Evolutionary conservation across 176 grass and related monocot genomes (phyloP).

Genomic region (Lolium rigidum): DNA sequence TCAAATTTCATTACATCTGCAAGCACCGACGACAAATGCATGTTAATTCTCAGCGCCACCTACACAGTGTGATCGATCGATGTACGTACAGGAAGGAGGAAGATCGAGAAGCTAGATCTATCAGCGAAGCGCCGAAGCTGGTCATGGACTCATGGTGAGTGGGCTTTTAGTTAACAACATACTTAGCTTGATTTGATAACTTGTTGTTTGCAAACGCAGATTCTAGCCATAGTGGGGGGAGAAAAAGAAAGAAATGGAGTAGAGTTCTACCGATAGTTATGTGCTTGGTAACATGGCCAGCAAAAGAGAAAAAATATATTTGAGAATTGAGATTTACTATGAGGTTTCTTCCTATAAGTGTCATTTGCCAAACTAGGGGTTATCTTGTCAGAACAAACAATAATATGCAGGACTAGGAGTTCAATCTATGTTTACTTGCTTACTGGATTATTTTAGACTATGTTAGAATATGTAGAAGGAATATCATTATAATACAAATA

Average conservation of each 20-base stretch:
- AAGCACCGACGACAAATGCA: neutral
- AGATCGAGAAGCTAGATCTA: neutral
- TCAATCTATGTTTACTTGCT: neutral
- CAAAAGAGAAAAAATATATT: neutral
- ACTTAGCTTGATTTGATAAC: neutral
- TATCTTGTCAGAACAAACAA: neutral
- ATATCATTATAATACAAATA: neutral
- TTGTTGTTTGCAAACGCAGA: neutral
- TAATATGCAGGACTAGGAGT: neutral
- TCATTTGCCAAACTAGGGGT: neutral
- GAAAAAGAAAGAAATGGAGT: slow-evolving; percentile 9
- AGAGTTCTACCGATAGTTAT: neutral
- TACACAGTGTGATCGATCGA: neutral
- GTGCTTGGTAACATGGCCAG: neutral
- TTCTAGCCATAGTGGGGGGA: neutral
- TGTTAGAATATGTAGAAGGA: neutral
- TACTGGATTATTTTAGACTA: neutral
- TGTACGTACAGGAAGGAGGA: neutral
- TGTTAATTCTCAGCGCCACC: neutral
- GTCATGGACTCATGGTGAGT: neutral
- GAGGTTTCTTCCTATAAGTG: neutral
- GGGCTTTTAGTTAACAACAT: neutral
- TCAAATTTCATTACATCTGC: neutral
- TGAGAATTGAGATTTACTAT: neutral
- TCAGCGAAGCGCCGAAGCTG: too few relatives aligned